Base-by-base conservation (phyloP, 2,329 filamentous ascomycete species). In the Talaromyces atroroseus region DNA sequence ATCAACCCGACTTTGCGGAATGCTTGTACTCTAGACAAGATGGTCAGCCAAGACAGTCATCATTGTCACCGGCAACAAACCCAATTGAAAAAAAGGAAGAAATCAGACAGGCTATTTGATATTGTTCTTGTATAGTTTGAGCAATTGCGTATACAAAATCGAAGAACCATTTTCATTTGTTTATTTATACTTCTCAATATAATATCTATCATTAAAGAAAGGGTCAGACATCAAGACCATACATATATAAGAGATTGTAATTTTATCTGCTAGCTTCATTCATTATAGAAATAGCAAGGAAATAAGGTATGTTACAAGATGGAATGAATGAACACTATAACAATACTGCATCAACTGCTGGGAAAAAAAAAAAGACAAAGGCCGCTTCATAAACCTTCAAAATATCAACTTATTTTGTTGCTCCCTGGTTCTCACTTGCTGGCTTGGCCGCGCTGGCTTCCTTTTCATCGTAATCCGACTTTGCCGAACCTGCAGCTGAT, bases 381-480 rank as follows among this genome's bases (percentile, higher is more conserved):
- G 20, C 10, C 2, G 11, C 38, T 42, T 42, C 38, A 23, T 44
- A 20, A 44, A 23, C 40, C 6, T 44, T 20, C 40, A 44, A 21
- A 44, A 8, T 20, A 23, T 4, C 18, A 21, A 40, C 50, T 62
- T 66, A 68, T 59, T 71, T 65, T 56, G 76, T 78, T 14, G 76
- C 76, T 61, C 77, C 76, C 56, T 75, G 73, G 10, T 69, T 74
- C 59, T 78, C 76, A 49, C 75, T 78, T 26, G 74, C 76, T 18
- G 76, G 76, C 58, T 74, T 76, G 1, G 76, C 69, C 59, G 74
- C 70, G 20, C 66, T 68, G 1, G 40, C 20, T 46, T 70, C 68
- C 36, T 66, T 64, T 14, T 67, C 65, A 50, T 67, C 63, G 54
- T 73, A 69, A 36, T 68, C 65, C 2, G 70, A 74, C 60, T 67